Evolutionary conservation across 2,329 filamentous ascomycete genomes (phyloP), one percentile per base, ranked within the genome.

Genomic region (Phialophora tarda): DNA sequence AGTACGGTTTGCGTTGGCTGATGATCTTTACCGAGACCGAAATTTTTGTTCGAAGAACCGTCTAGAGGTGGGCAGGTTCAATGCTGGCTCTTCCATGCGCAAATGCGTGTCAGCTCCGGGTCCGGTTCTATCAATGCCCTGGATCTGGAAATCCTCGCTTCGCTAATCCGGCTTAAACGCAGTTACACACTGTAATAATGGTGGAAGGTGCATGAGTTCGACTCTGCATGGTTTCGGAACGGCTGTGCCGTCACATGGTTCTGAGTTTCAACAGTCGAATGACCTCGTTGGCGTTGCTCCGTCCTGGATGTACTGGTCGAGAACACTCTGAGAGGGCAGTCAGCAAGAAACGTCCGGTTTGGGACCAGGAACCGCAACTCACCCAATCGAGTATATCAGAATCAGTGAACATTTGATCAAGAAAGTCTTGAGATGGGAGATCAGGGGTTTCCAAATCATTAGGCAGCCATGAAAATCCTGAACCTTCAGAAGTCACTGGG

Each of bases 261-360:
- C 44, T 23, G 4, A 21, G 44, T 48, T 59, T 60, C 58, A 60
- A 26, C 51, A 60, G 14, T 60, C 58, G 44, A 60, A 60, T 11
- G 44, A 60, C 23, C 44, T 51, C 58, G 50, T 67, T 63, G 61
- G 60, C 57, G 12, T 55, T 17, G 44, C 21, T n/a, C 54, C 61
- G 14, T 50, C 53, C 38, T 56, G 61, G 24, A 63, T 63, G n/a
- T 63, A 63, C 24, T 63, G 50, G 21, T 63, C 61, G 21, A 63
- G 26, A 10, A 63, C 38, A 4, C 50, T 28, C 61, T 63, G 61
- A 30, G 44, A 48, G 12, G 30, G 4, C 26, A 30, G 26, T 21
- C 41, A 51, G 30, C 24, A 26, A 32, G 32, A n/a, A 14, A 51
- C 41, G 8, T 50, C 11, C 11, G 50, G n/a, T 24, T 6, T 10